A percentile compares a stretch with the other conserved stretches of the same genome.
These are phyloP conservation scores for Paecilomyces variotii DNA, from an alignment of 2,329 filamentous ascomycete species.

Conservation along the genomic window DNA sequence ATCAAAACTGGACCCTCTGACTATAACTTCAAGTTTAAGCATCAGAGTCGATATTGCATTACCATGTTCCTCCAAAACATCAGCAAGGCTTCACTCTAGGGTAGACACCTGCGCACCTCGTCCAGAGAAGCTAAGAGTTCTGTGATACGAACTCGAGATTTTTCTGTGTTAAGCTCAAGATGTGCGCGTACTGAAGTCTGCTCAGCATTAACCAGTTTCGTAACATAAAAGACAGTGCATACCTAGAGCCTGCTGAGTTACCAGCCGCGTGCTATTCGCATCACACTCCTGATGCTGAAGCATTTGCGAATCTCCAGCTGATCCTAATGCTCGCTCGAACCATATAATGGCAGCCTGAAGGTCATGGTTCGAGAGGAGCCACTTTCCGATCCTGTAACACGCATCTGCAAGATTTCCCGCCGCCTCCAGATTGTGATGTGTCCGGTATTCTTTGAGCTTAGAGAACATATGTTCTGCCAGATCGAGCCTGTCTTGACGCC, in stretches of 20 bases:
- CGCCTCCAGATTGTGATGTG: no score
- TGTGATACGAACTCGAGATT: constrained; percentile 45
- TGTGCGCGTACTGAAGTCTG: constrained; percentile 18
- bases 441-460: no score
- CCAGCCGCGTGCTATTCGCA: constrained; percentile 56
- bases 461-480: no score
- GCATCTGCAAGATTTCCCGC: no score
- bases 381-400: constrained; percentile 66
- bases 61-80: constrained; percentile 42
- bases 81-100: neutral
- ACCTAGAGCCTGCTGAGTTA: constrained; percentile 58
- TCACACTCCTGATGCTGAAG: constrained; percentile 51
- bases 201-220: neutral
- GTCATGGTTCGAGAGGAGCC: constrained; percentile 46
- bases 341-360: constrained; percentile 56
- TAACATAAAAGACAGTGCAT: constrained; percentile 43
- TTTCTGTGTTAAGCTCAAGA: constrained; percentile 28
- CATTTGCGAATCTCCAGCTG: constrained; percentile 45
- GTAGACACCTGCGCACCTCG: constrained; percentile 8
- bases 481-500: constrained; percentile 64
- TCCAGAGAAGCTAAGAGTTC: constrained; percentile 56
- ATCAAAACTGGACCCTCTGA: constrained; percentile 25
- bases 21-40: constrained; percentile 59
- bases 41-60: constrained; percentile 59
- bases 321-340: constrained; percentile 59